phyloP scores from a whole-genome alignment of 2,329 filamentous ascomycete genomes.

The Aspergillus cejpii region DNA sequence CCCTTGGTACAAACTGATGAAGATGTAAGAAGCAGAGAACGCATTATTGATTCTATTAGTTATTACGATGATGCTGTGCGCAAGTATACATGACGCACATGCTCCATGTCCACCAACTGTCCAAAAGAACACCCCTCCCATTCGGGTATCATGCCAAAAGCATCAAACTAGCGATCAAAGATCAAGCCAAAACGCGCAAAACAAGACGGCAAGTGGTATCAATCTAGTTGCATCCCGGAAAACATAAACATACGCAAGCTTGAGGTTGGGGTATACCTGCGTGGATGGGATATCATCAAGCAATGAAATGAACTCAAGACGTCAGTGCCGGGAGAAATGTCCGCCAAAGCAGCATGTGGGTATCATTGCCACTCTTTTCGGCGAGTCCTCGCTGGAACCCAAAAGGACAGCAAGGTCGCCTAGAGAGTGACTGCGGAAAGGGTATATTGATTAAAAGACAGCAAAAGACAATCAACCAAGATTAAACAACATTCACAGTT shows the following conservation, averaged over 20 bases:
- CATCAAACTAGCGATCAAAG: constrained; percentile 21
- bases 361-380: constrained; percentile 28
- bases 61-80: constrained; percentile 33
- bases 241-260: constrained; percentile 22
- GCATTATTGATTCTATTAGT: constrained; percentile 33
- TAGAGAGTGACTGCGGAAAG: constrained; percentile 26
- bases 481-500: constrained; percentile 5
- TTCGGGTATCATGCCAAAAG: constrained; percentile 33
- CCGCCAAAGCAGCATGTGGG: constrained; percentile 24
- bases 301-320: constrained; percentile 24
- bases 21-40: no score
- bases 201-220: constrained; percentile 33
- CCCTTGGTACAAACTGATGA: no score
- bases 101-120: constrained; percentile 17
- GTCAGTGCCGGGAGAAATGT: constrained; percentile 19
- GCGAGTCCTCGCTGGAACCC: constrained; percentile 7
- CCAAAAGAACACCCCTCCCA: constrained; percentile 20
- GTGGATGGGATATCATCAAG: constrained; percentile 30
- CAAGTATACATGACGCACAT: constrained; percentile 18
- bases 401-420: constrained; percentile 7
- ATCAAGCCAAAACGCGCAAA: constrained; percentile 27
- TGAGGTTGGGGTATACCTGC: constrained; percentile 24
- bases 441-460: constrained; percentile 10
- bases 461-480: constrained; percentile 10
- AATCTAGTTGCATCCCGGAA: constrained; percentile 29